Evolutionary conservation across 225 moss, liverwort and hornwort genomes (phyloP), one percentile per base, ranked within the genome.

Genomic region (Bryoerythrophyllum caledonicum): DNA sequence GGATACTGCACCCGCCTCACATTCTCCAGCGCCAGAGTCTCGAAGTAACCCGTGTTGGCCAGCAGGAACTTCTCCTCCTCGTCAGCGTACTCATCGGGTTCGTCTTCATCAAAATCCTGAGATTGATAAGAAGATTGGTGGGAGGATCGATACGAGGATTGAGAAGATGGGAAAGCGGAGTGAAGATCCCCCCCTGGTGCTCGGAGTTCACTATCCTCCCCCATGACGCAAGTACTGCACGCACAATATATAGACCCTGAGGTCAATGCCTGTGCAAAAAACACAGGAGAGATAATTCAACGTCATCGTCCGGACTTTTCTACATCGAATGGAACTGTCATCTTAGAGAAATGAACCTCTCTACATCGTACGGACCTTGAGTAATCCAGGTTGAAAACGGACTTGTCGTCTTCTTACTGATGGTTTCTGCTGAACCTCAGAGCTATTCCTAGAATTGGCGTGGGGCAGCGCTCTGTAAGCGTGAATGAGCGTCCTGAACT

Each of bases 1-100:
- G 95, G 93, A 68, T 95, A 95, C 82, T 93, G 91, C 48, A 90
- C 88, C 40, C 88, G 88, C n/a, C 95, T 77, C 73, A 91, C 66
- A 60, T 87, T 85, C 69, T 95, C 93, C 59, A 95, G 76, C 17
- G 90, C 78, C 9, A 95, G 72, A 32, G 88, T 86, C 35, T 91
- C 85, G 20, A 92, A 95, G 63, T 87, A 95, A n/a, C 88, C 90
- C 9, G 85, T 85, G 79, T 87, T 92, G 13, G 83, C 85, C 49
- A 82, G 84, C 15, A 95, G 63, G 34, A 95, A 95, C 56, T 81
- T 82, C 79, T 95, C 93, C 57, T 93, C 95, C 20, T 86, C 88
- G 49, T 91, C 91, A 32, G 91, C 88, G 27, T 88, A 93, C 26
- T 86, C 83, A 10, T 74, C 73, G 8, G 74, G 26, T 9, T 82